These are phyloP conservation scores for Hawksworthiomyces lignivorus DNA, from an alignment of 2,329 filamentous ascomycete genomes.

Conservation along the genomic window DNA sequence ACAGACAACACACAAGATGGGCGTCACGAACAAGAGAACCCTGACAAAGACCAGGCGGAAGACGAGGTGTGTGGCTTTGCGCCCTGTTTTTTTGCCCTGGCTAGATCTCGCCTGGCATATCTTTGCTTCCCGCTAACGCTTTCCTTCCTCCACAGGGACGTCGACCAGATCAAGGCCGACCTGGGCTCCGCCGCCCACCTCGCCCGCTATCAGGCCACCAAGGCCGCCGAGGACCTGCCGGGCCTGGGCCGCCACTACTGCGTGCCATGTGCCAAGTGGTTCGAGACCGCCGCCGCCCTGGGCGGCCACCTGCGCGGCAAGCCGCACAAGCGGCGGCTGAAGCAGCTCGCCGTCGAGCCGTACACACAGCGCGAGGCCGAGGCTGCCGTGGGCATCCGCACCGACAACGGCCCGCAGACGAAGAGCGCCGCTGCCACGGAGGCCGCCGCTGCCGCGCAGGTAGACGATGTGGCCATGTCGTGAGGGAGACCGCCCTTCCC, in stretches of 20 bases:
- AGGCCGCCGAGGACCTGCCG: conserved; percentile 78
- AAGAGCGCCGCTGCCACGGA: no score
- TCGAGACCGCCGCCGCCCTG: conserved; percentile 75
- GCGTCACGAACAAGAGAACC: conserved; percentile 57
- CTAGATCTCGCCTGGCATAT: neutral
- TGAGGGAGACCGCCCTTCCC: no score
- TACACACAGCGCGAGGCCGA: conserved; percentile 83
- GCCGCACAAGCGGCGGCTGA: conserved; percentile 90
- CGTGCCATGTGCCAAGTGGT: conserved; percentile 91
- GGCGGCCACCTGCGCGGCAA: conserved; percentile 75
- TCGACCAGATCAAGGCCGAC: conserved; percentile 88
- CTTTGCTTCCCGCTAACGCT: neutral
- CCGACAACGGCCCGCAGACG: conserved; percentile 12
- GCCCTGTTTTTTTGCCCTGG: neutral
- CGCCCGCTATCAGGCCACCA: conserved; percentile 66
- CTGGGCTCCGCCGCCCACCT: conserved; percentile 73
- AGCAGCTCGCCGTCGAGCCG: conserved; percentile 73
- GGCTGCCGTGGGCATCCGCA: conserved; percentile 55
- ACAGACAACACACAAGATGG: conserved; percentile 50
- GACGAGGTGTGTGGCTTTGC: conserved; percentile 46
- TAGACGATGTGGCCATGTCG: conserved; percentile 8
- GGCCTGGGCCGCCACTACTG: conserved; percentile 83
- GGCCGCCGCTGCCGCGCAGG: neutral
- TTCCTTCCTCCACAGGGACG: conserved; percentile 53
- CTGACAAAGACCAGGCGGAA: conserved; percentile 67